Evolutionary conservation across 2,329 filamentous ascomycete genomes (phyloP).

Genomic region (Paecilomyces sp.): DNA sequence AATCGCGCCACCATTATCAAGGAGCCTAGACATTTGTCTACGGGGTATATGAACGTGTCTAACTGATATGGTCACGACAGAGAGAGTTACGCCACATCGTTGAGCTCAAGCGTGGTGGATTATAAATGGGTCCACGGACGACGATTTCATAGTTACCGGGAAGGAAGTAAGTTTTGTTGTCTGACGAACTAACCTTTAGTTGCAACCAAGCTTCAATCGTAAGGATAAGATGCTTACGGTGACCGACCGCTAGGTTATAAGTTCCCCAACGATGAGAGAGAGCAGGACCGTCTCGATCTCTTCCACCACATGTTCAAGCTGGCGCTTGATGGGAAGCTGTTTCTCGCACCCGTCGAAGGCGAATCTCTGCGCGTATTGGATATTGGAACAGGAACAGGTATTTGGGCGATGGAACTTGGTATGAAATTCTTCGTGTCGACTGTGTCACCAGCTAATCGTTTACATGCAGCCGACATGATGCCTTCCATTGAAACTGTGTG

Average conservation of each 20-base stretch:
- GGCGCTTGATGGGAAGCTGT: conserved; percentile 6
- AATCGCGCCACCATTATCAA: background rate
- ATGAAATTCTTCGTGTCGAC: background rate
- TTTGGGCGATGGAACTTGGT: background rate
- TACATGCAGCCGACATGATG: background rate
- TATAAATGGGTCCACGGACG: conserved; percentile 21
- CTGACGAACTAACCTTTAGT: background rate
- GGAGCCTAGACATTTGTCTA: background rate
- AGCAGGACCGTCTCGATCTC: conserved; percentile 7
- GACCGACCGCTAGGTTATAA: conserved; percentile 3
- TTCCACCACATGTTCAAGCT: conserved; percentile 11
- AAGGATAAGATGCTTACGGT: background rate
- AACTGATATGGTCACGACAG: background rate
- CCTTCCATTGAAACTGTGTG: background rate
- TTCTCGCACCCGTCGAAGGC: background rate
- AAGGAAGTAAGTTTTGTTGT: conserved; percentile 3
- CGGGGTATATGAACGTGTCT: background rate
- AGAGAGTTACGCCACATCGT: conserved; percentile 2
- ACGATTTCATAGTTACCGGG: conserved; percentile 13
- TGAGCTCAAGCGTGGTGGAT: conserved; percentile 9
- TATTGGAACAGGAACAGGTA: background rate
- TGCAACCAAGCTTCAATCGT: background rate
- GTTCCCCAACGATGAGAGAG: conserved; percentile 8
- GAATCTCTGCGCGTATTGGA: background rate
- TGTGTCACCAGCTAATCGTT: background rate